phyloP scores from a whole-genome alignment of 371 early-diverging fungal genomes.

The Mortierella sp. region DNA sequence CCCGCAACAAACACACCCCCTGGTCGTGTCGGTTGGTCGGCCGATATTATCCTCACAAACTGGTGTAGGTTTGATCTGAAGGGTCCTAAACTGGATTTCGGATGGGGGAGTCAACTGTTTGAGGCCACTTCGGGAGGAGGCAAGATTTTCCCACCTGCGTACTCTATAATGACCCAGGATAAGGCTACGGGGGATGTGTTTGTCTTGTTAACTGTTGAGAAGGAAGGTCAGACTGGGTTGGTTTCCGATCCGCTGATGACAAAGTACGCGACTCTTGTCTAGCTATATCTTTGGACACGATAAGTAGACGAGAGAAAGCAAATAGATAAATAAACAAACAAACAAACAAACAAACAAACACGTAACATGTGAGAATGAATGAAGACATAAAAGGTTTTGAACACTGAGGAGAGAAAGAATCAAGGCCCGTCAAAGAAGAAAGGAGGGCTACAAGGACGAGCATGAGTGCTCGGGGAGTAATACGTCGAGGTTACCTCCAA shows the following conservation, averaged over 20 bases:
- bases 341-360: too few relatives aligned
- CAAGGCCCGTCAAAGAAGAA: too few relatives aligned
- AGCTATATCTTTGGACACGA: too few relatives aligned
- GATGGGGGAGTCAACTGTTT: conserved; percentile 62
- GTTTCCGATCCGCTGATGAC: conserved; percentile 56
- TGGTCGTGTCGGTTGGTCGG: conserved; percentile 55
- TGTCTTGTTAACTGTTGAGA: conserved; percentile 59
- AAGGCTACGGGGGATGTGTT: conserved; percentile 45
- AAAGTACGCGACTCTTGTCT: conserved; percentile 57
- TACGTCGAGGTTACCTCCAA: too few relatives aligned
- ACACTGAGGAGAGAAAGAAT: too few relatives aligned
- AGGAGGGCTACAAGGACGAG: too few relatives aligned
- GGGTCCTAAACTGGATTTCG: conserved; percentile 58
- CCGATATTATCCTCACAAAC: conserved; percentile 62
- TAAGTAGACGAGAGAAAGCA: too few relatives aligned
- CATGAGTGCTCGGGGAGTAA: too few relatives aligned
- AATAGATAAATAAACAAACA: too few relatives aligned
- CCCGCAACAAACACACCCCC: conserved; percentile 31
- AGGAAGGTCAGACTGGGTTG: conserved; percentile 47
- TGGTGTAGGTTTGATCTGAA: conserved; percentile 64
- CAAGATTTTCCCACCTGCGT: conserved; percentile 55
- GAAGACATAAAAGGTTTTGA: too few relatives aligned
- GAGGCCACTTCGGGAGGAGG: conserved; percentile 52
- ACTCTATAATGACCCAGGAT: conserved; percentile 57
- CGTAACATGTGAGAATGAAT: too few relatives aligned